Percentiles rank a stretch among this genome's conserved stretches.
These are phyloP conservation scores for Candida gigantensis DNA, from an alignment of 1,139 yeast species.

Conservation along the genomic window DNA sequence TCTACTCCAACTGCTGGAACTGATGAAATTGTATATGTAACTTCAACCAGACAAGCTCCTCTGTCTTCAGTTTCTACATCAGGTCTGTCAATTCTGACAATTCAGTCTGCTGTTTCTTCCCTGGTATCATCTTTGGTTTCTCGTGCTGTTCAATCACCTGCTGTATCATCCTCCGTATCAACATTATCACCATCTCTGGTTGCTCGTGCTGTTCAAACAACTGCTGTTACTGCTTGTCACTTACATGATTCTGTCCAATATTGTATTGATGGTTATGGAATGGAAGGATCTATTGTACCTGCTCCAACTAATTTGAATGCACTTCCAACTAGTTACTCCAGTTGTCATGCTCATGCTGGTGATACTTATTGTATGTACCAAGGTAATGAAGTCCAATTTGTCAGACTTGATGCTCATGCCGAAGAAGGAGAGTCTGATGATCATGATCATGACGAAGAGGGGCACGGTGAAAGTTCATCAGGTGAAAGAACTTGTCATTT, in stretches of 20 bases:
- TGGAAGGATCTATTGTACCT: conserved; percentile 31
- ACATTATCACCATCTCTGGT: too few relatives aligned
- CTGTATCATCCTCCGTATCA: too few relatives aligned
- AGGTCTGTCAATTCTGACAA: not conserved
- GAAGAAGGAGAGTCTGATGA: conserved; percentile 4
- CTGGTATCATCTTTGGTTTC: too few relatives aligned
- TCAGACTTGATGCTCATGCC: conserved; percentile 14
- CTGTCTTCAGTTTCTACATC: not conserved
- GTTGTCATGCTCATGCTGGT: conserved; percentile 30
- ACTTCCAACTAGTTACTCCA: conserved; percentile 26
- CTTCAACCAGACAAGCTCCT: conserved; percentile 5
- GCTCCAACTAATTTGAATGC: conserved; percentile 22
- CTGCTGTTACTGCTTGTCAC: conserved; percentile 28
- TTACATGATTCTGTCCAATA: conserved; percentile 26
- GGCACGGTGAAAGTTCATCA: not conserved
- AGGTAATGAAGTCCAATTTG: conserved; percentile 26
- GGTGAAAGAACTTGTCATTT: conserved; percentile 31
- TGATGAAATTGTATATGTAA: conserved; percentile 6
- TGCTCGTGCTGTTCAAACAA: conserved; percentile 5
- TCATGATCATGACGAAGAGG: too few relatives aligned
- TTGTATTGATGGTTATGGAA: conserved; percentile 28
- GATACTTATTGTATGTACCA: conserved; percentile 25
- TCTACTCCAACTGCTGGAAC: conserved; percentile 1
- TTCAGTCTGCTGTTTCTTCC: too few relatives aligned
- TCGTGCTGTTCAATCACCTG: too few relatives aligned